These are phyloP conservation scores for Astrephomene gubernaculifera DNA, from an alignment of 139 green algal species.

Conservation along the genomic window DNA sequence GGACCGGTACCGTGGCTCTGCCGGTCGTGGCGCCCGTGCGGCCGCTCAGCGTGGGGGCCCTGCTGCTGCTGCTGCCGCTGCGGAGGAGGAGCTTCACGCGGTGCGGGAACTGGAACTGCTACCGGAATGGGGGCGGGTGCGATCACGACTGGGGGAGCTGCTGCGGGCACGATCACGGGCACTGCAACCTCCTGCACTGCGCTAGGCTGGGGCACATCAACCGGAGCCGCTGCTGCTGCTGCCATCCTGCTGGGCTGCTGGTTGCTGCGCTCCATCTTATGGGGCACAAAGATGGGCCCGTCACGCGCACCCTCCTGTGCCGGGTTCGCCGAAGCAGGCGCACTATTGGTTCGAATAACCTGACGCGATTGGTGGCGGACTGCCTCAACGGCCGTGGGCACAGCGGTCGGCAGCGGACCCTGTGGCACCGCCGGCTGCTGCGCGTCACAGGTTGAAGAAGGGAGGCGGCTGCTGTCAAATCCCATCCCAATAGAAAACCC, in stretches of 20 bases:
- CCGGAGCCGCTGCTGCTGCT: neutral
- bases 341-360: constrained; percentile 34
- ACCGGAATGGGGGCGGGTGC: neutral
- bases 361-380: constrained; percentile 28
- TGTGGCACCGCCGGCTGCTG: constrained; percentile 32
- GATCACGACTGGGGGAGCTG: neutral
- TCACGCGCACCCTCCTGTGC: constrained; percentile 27
- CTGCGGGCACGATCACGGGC: no score
- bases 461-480: neutral
- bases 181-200: neutral
- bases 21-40: neutral
- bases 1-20: neutral
- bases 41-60: neutral
- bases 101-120: neutral
- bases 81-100: neutral
- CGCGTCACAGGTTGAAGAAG: neutral
- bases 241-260: constrained; percentile 36
- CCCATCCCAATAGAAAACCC: neutral
- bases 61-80: neutral
- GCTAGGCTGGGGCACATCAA: neutral
- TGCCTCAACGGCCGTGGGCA: constrained; percentile 35
- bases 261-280: constrained; percentile 3
- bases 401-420: constrained; percentile 37
- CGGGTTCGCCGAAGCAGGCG: constrained; percentile 26
- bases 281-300: neutral